These are phyloP conservation scores for Rhododendron simsii DNA, from an alignment of 148 eudicot species.

Conservation along the genomic window DNA sequence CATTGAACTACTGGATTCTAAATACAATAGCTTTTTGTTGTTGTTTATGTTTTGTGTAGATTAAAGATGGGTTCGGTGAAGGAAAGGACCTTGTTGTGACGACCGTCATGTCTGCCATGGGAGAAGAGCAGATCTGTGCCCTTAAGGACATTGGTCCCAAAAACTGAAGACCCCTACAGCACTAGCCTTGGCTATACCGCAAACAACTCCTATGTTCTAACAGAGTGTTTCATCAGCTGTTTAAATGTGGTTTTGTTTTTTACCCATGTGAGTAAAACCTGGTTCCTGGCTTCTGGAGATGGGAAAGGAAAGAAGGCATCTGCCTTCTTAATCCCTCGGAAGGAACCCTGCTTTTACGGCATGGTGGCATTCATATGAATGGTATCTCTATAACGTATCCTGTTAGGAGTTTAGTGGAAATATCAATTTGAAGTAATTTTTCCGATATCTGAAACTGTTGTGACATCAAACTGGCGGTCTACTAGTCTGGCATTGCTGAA, in stretches of 20 bases:
- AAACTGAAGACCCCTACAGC: neutral
- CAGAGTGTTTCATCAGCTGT: neutral
- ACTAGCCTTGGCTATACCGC: neutral
- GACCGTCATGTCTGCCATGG: constrained; percentile 27
- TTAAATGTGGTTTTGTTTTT: neutral
- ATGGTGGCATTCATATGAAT: neutral
- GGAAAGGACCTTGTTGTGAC: constrained; percentile 24
- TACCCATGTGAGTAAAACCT: neutral
- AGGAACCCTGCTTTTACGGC: neutral
- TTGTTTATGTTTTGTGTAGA: neutral
- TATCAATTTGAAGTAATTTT: neutral
- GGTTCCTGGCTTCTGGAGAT: neutral
- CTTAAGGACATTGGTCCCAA: constrained; percentile 27
- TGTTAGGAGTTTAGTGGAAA: neutral
- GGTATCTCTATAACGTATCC: neutral
- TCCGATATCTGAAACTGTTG: neutral
- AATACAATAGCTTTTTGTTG: neutral
- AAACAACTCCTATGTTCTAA: neutral
- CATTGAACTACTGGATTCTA: neutral
- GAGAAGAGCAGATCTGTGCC: constrained; percentile 31
- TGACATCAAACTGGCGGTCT: no score
- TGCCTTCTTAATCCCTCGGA: neutral
- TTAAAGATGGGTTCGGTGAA: no score
- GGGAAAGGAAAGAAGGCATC: neutral
- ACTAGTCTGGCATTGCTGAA: no score